Base-by-base conservation (phyloP, 768 basidiomycete species). In the Leccinum obscurum region DNA sequence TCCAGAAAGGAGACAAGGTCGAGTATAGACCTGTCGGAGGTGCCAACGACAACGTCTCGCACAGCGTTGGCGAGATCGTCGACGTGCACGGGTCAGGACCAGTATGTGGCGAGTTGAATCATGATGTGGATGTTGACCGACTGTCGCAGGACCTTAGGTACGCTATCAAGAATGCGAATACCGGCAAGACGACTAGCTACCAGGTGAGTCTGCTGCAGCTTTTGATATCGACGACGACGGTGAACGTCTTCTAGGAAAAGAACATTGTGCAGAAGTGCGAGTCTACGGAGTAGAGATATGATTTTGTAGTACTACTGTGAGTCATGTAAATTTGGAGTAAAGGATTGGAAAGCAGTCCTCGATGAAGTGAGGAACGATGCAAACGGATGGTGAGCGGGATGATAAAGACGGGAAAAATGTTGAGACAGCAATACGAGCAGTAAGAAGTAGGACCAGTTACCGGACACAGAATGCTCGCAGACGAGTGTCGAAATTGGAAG, bases 21-120 rank as follows among this genome's bases (percentile, higher is more conserved):
- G 78, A 79, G 63, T 81, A 80, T 59, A 72, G 77, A 54, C 77
- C 77, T 44, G 74, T 80, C 34, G 80, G 80, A 10, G 79, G 77
- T 22, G 64, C 54, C 8, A 22, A 57, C 6, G 78, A 80, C 62
- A 77, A 77, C 20, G 76, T 81, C 53, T 64, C 77, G 3, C 76
- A 78, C 64, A 76, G 73, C 10, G 10, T 37, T 0, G 80, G 77
- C 10, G 66, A 71, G 26, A 75, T 81, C 22, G 68, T 75, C 34
- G 58, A 71, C 4, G 62, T 80, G 20, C 41, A 64, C 0, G 72
- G 73, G 13, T 64, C 74, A 14, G 77, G 76, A 20, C 64, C 66
- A 2, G 80, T 79, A 57, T 52, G 77, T 35, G 13, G 34, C 34
- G 34, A 35, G 11, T 13, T 35, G 13, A 13, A 35, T 13, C 34